phyloP scores from a whole-genome alignment of 306 rosid genomes.

The Astragalus glycyphyllos region DNA sequence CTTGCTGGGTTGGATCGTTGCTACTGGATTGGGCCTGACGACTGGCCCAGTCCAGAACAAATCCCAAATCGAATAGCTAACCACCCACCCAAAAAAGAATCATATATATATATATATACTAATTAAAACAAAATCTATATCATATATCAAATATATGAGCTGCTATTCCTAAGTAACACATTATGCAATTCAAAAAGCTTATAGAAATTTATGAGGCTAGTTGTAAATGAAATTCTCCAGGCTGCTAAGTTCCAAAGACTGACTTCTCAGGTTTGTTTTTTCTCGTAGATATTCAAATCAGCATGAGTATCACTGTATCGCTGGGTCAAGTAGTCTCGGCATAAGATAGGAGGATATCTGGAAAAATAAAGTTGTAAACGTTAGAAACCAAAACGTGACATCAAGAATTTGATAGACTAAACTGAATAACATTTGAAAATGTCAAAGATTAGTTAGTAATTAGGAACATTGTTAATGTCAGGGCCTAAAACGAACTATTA shows the following conservation, averaged over 20 bases:
- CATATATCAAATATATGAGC: not conserved
- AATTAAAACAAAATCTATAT: slow-evolving; percentile 30
- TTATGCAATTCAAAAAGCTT: not conserved
- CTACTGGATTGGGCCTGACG: no score
- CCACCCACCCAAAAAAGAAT: no score
- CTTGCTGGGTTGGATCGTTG: no score
- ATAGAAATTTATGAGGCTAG: not conserved
- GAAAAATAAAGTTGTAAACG: not conserved
- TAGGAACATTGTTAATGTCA: no score
- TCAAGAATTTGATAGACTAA: no score
- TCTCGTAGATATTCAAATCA: slow-evolving; percentile 56
- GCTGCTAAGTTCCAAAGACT: slow-evolving; percentile 29
- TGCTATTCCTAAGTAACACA: slow-evolving; percentile 20
- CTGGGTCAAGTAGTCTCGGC: slow-evolving; percentile 63
- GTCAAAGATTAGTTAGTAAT: no score
- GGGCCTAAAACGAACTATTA: no score
- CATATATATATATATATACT: no score
- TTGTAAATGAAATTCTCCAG: not conserved
- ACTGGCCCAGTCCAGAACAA: no score
- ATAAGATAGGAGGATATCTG: slow-evolving; percentile 83
- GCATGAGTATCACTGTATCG: slow-evolving; percentile 77
- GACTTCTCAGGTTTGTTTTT: slow-evolving; percentile 41
- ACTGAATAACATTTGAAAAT: no score
- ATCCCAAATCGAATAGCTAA: no score
- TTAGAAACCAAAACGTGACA: no score